Evolutionary conservation across 495 filamentous ascomycete genomes (phyloP), one percentile per base, ranked within the genome.

Genomic region (Aspergillus olivimuriae): DNA sequence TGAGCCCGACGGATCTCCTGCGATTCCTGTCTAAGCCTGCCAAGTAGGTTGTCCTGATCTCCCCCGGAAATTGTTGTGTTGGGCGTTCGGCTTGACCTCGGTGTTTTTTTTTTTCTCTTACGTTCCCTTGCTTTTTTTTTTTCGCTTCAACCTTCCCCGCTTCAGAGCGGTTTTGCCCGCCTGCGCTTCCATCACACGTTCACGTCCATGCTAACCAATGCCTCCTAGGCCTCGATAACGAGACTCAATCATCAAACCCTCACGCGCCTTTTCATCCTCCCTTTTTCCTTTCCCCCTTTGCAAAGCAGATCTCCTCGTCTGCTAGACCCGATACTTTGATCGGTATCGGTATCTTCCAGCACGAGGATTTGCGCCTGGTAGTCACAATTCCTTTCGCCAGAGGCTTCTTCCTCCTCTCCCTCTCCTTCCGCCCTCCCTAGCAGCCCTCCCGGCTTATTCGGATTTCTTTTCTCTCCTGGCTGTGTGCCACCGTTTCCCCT

Each of bases 1-100:
- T 95, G 91, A 91, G 78, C 82, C 82, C 81, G 66, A 83, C 81
- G 73, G 89, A 95, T 66, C 82, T 95, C 54, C 79, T 96, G 58
- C 87, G 88, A 72, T 89, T 95, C 73, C 79, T 96, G 51, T 95
- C 87, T 48, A 94, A 94, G 75, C 91, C 89, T 57, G 88, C 87
- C 61, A 95, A 95, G 90, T 97, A 68, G 65, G 85, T 51, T 30
- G 14, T 56, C 30, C n/a, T n/a, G n/a, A n/a, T n/a, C n/a, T n/a
- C n/a, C n/a, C n/a, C n/a, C n/a, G n/a, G n/a, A n/a, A n/a, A n/a
- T n/a, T n/a, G n/a, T n/a, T n/a, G n/a, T n/a, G n/a, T n/a, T n/a
- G n/a, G n/a, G n/a, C n/a, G n/a, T n/a, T n/a, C n/a, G n/a, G n/a
- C n/a, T n/a, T n/a, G n/a, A n/a, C n/a, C n/a, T n/a, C n/a, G n/a